Conservation (phyloP, 1,284 basidiomycete species). For the Coriolopsis trogii region DNA sequence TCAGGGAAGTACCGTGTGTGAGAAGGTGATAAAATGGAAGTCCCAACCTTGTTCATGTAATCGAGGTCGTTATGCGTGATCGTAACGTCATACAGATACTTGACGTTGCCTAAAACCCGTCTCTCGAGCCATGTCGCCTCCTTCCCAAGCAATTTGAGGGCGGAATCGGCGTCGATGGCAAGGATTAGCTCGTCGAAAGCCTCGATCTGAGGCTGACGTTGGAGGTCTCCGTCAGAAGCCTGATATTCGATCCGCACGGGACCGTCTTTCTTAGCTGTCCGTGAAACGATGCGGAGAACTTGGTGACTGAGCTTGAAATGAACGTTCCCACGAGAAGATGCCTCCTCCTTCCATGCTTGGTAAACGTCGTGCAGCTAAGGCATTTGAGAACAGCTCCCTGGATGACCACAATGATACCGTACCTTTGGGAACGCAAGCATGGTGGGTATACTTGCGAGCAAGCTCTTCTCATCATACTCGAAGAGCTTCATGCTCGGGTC, state of each 20-base stretch:
- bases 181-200: slow-evolving; percentile 67
- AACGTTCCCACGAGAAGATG: slow-evolving; percentile 46
- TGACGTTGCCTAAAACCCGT: slow-evolving; percentile 60
- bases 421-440: slow-evolving; percentile 40
- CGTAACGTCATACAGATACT: slow-evolving; percentile 59
- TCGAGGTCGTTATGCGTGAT: slow-evolving; percentile 58
- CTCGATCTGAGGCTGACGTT: slow-evolving; percentile 40
- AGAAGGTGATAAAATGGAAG: background rate
- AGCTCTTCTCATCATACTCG: slow-evolving; percentile 35
- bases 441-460: slow-evolving; percentile 37
- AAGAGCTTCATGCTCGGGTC: slow-evolving; percentile 58
- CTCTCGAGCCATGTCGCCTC: slow-evolving; percentile 60
- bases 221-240: slow-evolving; percentile 13
- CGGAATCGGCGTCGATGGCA: slow-evolving; percentile 60
- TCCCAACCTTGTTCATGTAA: slow-evolving; percentile 56
- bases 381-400: slow-evolving; percentile 8
- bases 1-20: background rate
- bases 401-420: slow-evolving; percentile 28
- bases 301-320: slow-evolving; percentile 44
- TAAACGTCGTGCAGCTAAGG: slow-evolving; percentile 52
- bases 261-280: slow-evolving; percentile 23
- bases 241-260: slow-evolving; percentile 34
- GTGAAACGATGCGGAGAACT: slow-evolving; percentile 42
- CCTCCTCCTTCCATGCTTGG: slow-evolving; percentile 46
- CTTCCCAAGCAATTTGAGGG: slow-evolving; percentile 55